Evolutionary conservation across 2,329 filamentous ascomycete genomes (phyloP).

Genomic region (Xylariaceae sp.): DNA sequence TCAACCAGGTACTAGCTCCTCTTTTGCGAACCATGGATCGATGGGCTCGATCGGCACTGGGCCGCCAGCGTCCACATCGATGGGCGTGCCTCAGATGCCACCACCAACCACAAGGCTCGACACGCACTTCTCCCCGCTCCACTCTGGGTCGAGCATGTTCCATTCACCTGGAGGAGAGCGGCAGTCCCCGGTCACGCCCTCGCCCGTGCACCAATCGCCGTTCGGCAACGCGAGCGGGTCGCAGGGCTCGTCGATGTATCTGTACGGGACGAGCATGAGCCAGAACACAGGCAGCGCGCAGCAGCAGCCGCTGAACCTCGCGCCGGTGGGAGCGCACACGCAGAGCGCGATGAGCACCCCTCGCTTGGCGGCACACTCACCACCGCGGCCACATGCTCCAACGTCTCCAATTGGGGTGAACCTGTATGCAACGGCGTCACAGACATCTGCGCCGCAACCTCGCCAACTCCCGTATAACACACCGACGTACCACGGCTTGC

Average conservation of each 20-base stretch:
- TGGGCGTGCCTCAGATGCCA: conserved; percentile 28
- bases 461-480: conserved; percentile 29
- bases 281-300: conserved; percentile 15
- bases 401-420: conserved; percentile 29
- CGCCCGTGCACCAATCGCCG: conserved; percentile 28
- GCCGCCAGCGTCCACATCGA: conserved; percentile 25
- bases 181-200: conserved; percentile 29
- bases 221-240: conserved; percentile 21
- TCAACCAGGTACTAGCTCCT: conserved; percentile 18
- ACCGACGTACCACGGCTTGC: conserved; percentile 25
- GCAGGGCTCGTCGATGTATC: conserved; percentile 25
- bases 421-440: conserved; percentile 28
- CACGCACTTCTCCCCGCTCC: conserved; percentile 28
- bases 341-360: conserved; percentile 26
- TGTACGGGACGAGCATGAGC: conserved; percentile 22
- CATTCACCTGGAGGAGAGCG: conserved; percentile 24
- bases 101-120: conserved; percentile 28
- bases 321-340: conserved; percentile 25
- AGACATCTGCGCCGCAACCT: conserved; percentile 26
- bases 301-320: conserved; percentile 23
- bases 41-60: conserved; percentile 27
- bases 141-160: conserved; percentile 23
- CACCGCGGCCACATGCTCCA: conserved; percentile 25
- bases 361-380: conserved; percentile 14
- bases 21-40: conserved; percentile 21